Conservation (phyloP, 306 rosid genomes). For the Arachis hypogaea region DNA sequence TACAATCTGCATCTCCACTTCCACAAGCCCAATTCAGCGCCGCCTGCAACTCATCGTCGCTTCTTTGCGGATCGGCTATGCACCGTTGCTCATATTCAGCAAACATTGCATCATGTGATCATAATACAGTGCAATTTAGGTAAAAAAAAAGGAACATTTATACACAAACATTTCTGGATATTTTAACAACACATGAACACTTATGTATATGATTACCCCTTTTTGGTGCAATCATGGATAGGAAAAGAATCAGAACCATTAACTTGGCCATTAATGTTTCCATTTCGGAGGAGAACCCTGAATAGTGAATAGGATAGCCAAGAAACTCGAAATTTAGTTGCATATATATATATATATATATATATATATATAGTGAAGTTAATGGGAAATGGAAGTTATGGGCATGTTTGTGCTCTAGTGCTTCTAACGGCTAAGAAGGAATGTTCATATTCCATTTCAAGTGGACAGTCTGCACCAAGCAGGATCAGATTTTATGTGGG, state of each 20-base stretch:
- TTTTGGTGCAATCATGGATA: constrained; percentile 50
- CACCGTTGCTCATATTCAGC: no score
- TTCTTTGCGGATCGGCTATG: no score
- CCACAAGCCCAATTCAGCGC: no score
- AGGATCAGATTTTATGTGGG: constrained; percentile 23
- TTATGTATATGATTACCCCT: constrained; percentile 49
- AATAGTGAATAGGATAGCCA: neutral
- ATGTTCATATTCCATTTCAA: constrained; percentile 30
- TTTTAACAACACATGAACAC: neutral
- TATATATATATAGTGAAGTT: neutral
- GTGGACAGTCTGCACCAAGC: constrained; percentile 23
- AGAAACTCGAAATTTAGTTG: neutral
- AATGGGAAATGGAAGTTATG: constrained; percentile 11
- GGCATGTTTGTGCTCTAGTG: neutral
- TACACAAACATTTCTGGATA: neutral
- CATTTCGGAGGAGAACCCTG: constrained; percentile 46
- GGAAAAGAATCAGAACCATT: constrained; percentile 51
- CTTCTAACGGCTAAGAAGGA: constrained; percentile 32
- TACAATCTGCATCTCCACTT: no score
- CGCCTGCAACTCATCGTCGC: no score
- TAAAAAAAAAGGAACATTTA: neutral
- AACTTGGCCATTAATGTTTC: constrained; percentile 40
- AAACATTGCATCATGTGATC: no score
- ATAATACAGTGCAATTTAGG: neutral
- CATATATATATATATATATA: neutral